phyloP scores from a whole-genome alignment of 306 rosid species.

The Carpinus fangiana region DNA sequence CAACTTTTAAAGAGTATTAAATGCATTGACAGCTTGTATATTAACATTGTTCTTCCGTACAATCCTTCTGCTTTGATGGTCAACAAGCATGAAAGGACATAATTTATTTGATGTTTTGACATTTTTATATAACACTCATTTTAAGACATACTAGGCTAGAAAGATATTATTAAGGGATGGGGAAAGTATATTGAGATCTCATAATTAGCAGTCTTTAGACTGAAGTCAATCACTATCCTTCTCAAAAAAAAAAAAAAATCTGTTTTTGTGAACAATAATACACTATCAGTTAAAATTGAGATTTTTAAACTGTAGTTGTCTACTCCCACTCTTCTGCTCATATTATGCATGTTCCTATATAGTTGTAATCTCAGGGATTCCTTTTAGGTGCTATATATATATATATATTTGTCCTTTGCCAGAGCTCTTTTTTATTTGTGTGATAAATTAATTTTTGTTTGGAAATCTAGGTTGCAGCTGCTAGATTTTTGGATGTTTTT shows the following conservation, averaged over 20 bases:
- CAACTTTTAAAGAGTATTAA: neutral
- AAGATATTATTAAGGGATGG: neutral
- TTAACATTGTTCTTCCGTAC: neutral
- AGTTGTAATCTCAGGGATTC: neutral
- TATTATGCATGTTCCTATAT: neutral
- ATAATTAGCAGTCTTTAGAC: neutral
- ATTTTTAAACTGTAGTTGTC: neutral
- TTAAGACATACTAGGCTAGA: neutral
- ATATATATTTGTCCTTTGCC: neutral
- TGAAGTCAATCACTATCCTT: neutral
- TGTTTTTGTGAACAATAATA: no score
- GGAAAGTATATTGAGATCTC: neutral
- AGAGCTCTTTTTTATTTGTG: slow-evolving; percentile 12
- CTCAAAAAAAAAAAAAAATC: no score
- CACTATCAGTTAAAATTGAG: neutral
- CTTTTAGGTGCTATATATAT: neutral
- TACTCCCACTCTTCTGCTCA: neutral
- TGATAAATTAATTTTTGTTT: slow-evolving; percentile 21
- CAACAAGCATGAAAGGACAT: neutral
- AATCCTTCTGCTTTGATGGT: neutral
- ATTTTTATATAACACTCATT: neutral
- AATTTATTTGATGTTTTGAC: neutral
- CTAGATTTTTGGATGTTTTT: slow-evolving; percentile 2
- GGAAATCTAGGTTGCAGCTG: slow-evolving; percentile 64
- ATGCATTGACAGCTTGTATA: neutral